Conservation (phyloP, 1,284 basidiomycete genomes). For the Cryptococcus hybrid region DNA sequence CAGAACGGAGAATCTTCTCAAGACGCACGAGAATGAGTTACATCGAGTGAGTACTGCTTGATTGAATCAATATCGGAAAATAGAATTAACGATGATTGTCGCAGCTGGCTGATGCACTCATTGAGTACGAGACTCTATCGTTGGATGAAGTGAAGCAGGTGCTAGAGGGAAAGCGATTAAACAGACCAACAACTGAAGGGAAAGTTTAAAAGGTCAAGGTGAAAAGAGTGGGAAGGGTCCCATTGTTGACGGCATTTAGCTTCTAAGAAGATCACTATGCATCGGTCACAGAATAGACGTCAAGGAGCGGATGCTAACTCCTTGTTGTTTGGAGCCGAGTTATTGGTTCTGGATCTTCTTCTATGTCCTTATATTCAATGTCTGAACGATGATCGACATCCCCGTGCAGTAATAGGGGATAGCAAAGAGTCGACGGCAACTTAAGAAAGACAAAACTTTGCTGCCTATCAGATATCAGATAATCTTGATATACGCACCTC, state of each 20-base stretch:
- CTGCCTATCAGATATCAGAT: no score
- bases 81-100: background rate
- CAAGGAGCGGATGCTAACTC: no score
- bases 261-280: no score
- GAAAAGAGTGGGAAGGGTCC: constrained; percentile 20
- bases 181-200: constrained; percentile 25
- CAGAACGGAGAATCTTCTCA: constrained; percentile 68
- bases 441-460: no score
- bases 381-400: no score
- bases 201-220: constrained; percentile 24
- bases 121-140: constrained; percentile 91
- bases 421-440: no score
- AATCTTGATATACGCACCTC: no score
- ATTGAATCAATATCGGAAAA: background rate
- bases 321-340: no score
- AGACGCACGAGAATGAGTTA: constrained; percentile 70
- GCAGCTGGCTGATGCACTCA: constrained; percentile 79
- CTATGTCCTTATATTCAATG: no score
- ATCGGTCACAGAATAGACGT: no score
- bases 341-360: no score
- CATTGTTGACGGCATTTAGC: constrained; percentile 37
- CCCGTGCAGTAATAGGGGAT: no score
- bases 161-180: constrained; percentile 73
- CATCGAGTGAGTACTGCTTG: constrained; percentile 60
- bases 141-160: constrained; percentile 63